phyloP scores from a whole-genome alignment of 2,329 filamentous ascomycete species.

The Colletotrichum melonis region DNA sequence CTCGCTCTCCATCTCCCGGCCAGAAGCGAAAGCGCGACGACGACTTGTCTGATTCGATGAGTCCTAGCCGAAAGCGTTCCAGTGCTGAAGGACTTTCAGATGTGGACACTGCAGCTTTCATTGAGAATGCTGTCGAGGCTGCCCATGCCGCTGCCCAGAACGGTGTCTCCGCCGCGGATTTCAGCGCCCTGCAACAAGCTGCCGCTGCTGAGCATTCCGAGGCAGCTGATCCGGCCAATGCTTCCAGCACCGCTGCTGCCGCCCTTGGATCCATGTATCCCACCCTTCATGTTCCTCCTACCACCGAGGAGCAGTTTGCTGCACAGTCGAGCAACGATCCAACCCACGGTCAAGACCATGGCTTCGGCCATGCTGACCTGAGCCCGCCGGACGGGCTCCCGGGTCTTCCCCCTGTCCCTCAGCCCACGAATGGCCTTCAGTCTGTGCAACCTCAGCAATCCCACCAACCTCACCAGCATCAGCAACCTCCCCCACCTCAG shows the following conservation, averaged over 20 bases:
- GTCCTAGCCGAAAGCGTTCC: constrained; percentile 65
- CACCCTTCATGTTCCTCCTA: constrained; percentile 66
- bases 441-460: constrained; percentile 36
- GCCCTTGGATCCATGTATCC: constrained; percentile 69
- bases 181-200: constrained; percentile 67
- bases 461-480: constrained; percentile 39
- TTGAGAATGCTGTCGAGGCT: constrained; percentile 64
- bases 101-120: constrained; percentile 61
- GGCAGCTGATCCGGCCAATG: constrained; percentile 61
- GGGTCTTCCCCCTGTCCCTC: constrained; percentile 32
- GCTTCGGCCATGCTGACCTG: constrained; percentile 48
- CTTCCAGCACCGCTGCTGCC: constrained; percentile 69
- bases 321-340: constrained; percentile 57
- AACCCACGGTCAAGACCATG: constrained; percentile 49
- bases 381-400: constrained; percentile 45
- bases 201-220: constrained; percentile 59
- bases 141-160: constrained; percentile 49
- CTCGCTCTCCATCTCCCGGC: constrained; percentile 51
- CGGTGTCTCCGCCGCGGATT: constrained; percentile 64
- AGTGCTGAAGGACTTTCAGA: constrained; percentile 54
- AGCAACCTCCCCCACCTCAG: constrained; percentile 41
- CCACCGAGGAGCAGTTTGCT: constrained; percentile 70
- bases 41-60: constrained; percentile 55
- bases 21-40: constrained; percentile 68
- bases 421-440: constrained; percentile 32